A percentile compares a stretch with the other conserved stretches of the same genome.
phyloP scores from a whole-genome alignment of 805 yeast species.

The Wickerhamiella brachini region DNA sequence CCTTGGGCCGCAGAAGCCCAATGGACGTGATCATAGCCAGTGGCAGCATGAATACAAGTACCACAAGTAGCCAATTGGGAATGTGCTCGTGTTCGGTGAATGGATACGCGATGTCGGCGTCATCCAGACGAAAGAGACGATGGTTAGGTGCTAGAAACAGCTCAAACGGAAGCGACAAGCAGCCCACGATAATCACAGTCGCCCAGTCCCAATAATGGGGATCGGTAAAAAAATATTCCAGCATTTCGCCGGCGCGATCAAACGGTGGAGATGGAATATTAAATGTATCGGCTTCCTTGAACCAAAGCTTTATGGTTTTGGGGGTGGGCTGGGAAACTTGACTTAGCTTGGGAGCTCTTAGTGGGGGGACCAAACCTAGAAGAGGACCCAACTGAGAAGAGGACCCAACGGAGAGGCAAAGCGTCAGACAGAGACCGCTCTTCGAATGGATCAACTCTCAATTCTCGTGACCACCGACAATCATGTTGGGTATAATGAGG shows the following conservation, averaged over 20 bases:
- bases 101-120: constrained; percentile 69
- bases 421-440: too few relatives aligned
- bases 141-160: constrained; percentile 41
- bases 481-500: constrained; percentile 87
- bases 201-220: not conserved
- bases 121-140: constrained; percentile 64
- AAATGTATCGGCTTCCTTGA: not conserved
- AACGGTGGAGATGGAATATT: not conserved
- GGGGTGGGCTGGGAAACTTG: not conserved
- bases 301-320: not conserved
- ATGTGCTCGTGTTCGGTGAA: constrained; percentile 65
- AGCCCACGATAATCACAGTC: constrained; percentile 3
- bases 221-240: not conserved
- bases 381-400: not conserved
- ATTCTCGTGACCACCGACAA: constrained; percentile 85
- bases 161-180: constrained; percentile 15
- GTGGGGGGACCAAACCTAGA: too few relatives aligned
- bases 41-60: constrained; percentile 23
- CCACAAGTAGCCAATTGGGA: constrained; percentile 36
- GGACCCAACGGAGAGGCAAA: too few relatives aligned
- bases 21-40: constrained; percentile 15
- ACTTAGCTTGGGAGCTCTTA: not conserved
- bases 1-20: not conserved
- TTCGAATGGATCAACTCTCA: not conserved
- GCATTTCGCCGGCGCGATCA: not conserved